Evolutionary conservation across 2,329 filamentous ascomycete species (phyloP).

Genomic region (Verticillium longisporum): DNA sequence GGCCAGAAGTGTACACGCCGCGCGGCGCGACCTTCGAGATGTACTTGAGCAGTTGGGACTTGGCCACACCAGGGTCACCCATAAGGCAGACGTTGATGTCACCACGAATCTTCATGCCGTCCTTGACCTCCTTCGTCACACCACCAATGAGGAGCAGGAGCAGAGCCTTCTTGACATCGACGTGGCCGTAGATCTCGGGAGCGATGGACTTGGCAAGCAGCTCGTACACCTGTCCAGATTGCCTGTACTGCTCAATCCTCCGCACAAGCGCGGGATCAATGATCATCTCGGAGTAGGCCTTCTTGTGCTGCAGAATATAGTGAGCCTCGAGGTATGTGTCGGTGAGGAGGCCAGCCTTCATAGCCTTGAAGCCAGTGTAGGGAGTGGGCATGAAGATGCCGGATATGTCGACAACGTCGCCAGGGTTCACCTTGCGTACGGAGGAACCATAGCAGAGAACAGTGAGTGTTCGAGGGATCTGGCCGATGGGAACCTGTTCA

Average conservation of each 20-base stretch:
- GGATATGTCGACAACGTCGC: slow-evolving; percentile 87
- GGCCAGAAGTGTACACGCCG: slow-evolving; percentile 77
- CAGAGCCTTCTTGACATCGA: slow-evolving; percentile 96
- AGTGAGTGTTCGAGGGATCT: slow-evolving; percentile 89
- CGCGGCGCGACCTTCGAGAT: slow-evolving; percentile 96
- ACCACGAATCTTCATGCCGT: slow-evolving; percentile 97
- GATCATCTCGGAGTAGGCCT: slow-evolving; percentile 88
- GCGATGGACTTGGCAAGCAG: slow-evolving; percentile 93
- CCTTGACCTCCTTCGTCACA: slow-evolving; percentile 92
- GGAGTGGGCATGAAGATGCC: slow-evolving; percentile 96
- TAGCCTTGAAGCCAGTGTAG: slow-evolving; percentile 98
- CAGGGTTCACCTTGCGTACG: slow-evolving; percentile 82
- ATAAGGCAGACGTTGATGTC: slow-evolving; percentile 99
- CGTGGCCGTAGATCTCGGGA: slow-evolving; percentile 91
- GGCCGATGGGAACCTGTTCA: slow-evolving; percentile 97
- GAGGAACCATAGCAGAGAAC: slow-evolving; percentile 83
- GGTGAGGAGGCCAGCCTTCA: slow-evolving; percentile 90
- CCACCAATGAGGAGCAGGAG: slow-evolving; percentile 90
- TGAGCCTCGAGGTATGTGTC: slow-evolving; percentile 97
- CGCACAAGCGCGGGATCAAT: slow-evolving; percentile 74
- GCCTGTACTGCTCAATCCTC: slow-evolving; percentile 78
- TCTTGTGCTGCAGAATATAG: slow-evolving; percentile 91
- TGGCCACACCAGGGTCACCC: slow-evolving; percentile 99
- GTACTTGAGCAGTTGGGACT: slow-evolving; percentile 96
- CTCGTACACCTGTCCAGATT: slow-evolving; percentile 89